Evolutionary conservation across 306 rosid genomes (phyloP), one percentile per base, ranked within the genome.

Genomic region (Prunus mira): DNA sequence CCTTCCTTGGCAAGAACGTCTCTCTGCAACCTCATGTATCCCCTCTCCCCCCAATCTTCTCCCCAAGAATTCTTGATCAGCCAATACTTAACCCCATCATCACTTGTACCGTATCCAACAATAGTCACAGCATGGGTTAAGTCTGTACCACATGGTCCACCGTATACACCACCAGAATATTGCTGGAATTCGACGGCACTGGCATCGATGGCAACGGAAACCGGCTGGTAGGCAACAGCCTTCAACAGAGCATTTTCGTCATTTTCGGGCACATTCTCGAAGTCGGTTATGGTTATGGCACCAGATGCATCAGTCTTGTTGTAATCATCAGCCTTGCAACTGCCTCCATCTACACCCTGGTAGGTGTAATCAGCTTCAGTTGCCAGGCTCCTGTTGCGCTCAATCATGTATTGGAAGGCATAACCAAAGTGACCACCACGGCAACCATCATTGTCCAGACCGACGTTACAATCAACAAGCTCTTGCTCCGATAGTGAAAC

Each of bases 181-280:
- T 72, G 80, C 12, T 75, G 82, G 18, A 87, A 87, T 6, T 77
- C 83, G 3, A 55, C 57, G 0, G 83, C 85, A 12, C 69, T 30
- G 1, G 85, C 82, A 69, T 84, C 82, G 12, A 87, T 80, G 56
- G 88, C 88, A 0, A 84, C 77, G 17, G 90, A 81, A 66, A 87
- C 60, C 3, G 84, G 81, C 72, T 80, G 85, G 55, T 78, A 67
- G 0, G 81, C 85, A 5, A 83, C 81, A 4, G 89, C 77, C 9
- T 71, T 74, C 28, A 77, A 80, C 14, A 78, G 54, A 12, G 83
- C 87, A 2, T 32, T 41, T 49, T 83, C 87, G 7, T 41, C 56
- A 60, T 80, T 86, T 24, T 74, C 19, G 6, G 89, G 87, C 14
- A 82, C 79, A 80, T 82, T 80, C 10, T 82, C 79, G 5, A 71